phyloP scores from a whole-genome alignment of 495 filamentous ascomycete species.

The Hypoxylon subgilvum region DNA sequence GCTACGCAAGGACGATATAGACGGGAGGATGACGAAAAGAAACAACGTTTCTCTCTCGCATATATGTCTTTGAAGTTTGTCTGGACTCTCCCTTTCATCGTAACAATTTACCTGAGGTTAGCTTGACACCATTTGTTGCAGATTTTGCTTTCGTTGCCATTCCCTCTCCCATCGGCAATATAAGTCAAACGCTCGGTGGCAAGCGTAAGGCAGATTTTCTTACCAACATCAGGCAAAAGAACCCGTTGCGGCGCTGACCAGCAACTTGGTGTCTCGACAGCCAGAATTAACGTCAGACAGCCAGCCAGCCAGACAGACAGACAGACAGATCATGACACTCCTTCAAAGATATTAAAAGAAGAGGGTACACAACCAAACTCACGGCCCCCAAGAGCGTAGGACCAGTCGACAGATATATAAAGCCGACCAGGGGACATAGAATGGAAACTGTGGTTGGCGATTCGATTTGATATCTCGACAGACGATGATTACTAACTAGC shows the following conservation, averaged over 20 bases:
- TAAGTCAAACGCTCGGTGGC: constrained; percentile 10
- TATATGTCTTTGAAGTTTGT: constrained; percentile 15
- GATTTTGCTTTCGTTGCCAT: background rate
- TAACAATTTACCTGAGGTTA: constrained; percentile 23
- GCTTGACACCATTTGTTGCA: background rate
- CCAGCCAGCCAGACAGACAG: too few relatives aligned
- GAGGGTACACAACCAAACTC: constrained; percentile 14
- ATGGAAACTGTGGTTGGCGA: background rate
- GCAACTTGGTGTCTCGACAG: constrained; percentile 18
- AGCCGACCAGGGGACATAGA: background rate
- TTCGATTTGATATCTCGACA: constrained; percentile 1
- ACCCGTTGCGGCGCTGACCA: background rate
- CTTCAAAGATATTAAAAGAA: constrained; percentile 36
- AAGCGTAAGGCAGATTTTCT: constrained; percentile 18
- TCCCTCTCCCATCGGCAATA: constrained; percentile 4
- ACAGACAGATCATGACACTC: constrained; percentile 28
- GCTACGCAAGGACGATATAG: constrained; percentile 16
- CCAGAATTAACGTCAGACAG: constrained; percentile 26
- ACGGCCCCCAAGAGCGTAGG: constrained; percentile 12
- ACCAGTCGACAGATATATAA: constrained; percentile 6
- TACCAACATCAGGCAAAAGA: constrained; percentile 11
- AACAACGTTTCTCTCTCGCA: constrained; percentile 11
- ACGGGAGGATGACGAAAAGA: constrained; percentile 29
- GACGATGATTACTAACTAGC: constrained; percentile 2
- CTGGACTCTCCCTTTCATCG: constrained; percentile 11